Conservation (phyloP, 2,329 filamentous ascomycete species). For the Cucurbitaria berberidis region DNA sequence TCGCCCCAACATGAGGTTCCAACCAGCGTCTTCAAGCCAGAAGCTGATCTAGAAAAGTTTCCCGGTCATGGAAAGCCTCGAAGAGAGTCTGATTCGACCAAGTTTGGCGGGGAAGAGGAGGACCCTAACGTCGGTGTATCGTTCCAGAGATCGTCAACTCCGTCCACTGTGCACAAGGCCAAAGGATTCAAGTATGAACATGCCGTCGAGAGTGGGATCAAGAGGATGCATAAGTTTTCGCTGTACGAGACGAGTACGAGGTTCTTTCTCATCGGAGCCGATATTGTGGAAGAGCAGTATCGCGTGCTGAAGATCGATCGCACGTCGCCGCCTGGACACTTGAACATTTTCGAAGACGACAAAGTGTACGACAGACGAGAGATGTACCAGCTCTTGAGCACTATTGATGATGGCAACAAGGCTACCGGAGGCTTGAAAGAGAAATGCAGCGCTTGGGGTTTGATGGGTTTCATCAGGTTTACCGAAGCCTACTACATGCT, state of each 20-base stretch:
- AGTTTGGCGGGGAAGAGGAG: constrained; percentile 51
- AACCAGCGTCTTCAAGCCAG: constrained; percentile 38
- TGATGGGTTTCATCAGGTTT: constrained; percentile 94
- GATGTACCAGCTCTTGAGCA: constrained; percentile 90
- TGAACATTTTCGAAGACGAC: constrained; percentile 90
- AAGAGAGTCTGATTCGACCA: constrained; percentile 39
- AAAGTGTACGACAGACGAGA: constrained; percentile 91
- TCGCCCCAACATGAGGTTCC: constrained; percentile 32
- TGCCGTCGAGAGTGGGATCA: constrained; percentile 52
- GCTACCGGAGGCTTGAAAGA: constrained; percentile 87
- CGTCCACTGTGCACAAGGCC: constrained; percentile 45
- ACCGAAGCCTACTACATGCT: constrained; percentile 98
- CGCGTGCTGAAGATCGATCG: constrained; percentile 94
- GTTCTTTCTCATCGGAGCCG: constrained; percentile 93
- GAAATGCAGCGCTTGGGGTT: constrained; percentile 88
- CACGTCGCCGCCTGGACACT: constrained; percentile 76
- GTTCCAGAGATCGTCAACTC: constrained; percentile 50
- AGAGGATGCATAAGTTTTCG: constrained; percentile 91
- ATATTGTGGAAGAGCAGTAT: constrained; percentile 86
- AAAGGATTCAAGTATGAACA: constrained; percentile 50
- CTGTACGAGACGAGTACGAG: constrained; percentile 92
- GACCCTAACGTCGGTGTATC: constrained; percentile 47
- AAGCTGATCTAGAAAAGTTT: constrained; percentile 40
- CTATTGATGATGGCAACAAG: constrained; percentile 94
- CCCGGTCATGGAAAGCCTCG: constrained; percentile 33